Conservation (phyloP, 768 basidiomycete genomes). For the Strobilomyces confusus region DNA sequence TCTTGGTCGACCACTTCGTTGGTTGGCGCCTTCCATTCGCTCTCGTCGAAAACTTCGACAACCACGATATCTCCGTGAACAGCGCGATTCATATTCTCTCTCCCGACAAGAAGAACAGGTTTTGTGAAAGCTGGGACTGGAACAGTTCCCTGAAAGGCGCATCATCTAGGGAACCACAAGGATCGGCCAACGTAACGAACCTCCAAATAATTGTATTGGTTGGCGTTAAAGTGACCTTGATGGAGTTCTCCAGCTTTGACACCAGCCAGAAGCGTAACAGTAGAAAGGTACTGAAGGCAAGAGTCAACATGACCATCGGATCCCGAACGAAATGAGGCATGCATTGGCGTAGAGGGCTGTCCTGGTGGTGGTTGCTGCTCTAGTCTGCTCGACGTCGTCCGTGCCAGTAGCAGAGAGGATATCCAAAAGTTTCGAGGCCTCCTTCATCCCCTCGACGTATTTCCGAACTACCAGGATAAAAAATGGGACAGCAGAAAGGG, state of each 20-base stretch:
- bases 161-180: neutral
- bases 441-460: conserved; percentile 75
- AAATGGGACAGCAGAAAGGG: neutral
- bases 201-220: conserved; percentile 94
- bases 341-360: conserved; percentile 76
- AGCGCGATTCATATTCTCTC: conserved; percentile 94
- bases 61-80: conserved; percentile 92
- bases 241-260: conserved; percentile 80
- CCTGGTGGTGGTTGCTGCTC: conserved; percentile 47
- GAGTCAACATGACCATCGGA: neutral
- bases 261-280: conserved; percentile 68
- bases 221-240: conserved; percentile 94
- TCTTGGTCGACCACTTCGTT: conserved; percentile 96
- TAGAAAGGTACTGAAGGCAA: conserved; percentile 66
- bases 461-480: conserved; percentile 49
- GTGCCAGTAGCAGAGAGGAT: conserved; percentile 68
- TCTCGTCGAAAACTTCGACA: conserved; percentile 81
- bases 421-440: conserved; percentile 69
- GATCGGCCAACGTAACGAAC: conserved; percentile 33
- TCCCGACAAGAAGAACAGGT: conserved; percentile 78
- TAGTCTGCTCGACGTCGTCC: conserved; percentile 61
- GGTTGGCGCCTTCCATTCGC: conserved; percentile 88
- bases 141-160: conserved; percentile 66
- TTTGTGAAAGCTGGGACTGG: conserved; percentile 68
- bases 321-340: conserved; percentile 12